A percentile compares a stretch with the other conserved stretches of the same genome.
These are phyloP conservation scores for Dicorynia guianensis DNA, from an alignment of 306 rosid genomes.

Conservation along the genomic window DNA sequence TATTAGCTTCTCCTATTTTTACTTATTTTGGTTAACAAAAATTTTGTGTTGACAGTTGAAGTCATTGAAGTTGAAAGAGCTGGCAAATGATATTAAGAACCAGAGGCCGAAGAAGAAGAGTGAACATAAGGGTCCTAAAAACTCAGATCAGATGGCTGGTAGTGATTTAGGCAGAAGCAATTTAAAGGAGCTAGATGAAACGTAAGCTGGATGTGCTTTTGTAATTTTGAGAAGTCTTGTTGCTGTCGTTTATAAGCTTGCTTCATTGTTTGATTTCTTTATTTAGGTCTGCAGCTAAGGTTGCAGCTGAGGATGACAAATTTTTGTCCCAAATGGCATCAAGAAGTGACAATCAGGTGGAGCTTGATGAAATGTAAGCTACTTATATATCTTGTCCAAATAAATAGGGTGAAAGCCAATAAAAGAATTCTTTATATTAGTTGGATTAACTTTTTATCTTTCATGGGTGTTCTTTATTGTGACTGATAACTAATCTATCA, in stretches of 20 bases:
- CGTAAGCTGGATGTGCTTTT: conserved; percentile 53
- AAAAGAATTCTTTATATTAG: conserved; percentile 18
- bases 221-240: conserved; percentile 16
- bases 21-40: not conserved
- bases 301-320: conserved; percentile 47
- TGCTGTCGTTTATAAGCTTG: conserved; percentile 22
- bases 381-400: conserved; percentile 35
- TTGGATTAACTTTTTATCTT: not conserved
- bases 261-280: conserved; percentile 26
- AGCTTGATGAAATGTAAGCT: conserved; percentile 80
- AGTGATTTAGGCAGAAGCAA: conserved; percentile 44
- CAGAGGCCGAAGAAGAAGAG: conserved; percentile 69
- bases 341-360: conserved; percentile 59
- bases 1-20: conserved; percentile 1
- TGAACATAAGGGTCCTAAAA: conserved; percentile 54
- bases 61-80: conserved; percentile 71
- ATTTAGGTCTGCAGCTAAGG: conserved; percentile 61
- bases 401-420: not conserved
- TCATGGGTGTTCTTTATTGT: conserved; percentile 22
- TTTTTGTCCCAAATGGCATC: conserved; percentile 29
- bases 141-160: conserved; percentile 44
- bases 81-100: conserved; percentile 72
- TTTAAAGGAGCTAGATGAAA: conserved; percentile 63
- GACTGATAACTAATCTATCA: conserved; percentile 32
- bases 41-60: conserved; percentile 58